A percentile compares a stretch with the other conserved stretches of the same genome.
Evolutionary conservation across 2,329 filamentous ascomycete species (phyloP).

Genomic region (Tolypocladium nubicola): DNA sequence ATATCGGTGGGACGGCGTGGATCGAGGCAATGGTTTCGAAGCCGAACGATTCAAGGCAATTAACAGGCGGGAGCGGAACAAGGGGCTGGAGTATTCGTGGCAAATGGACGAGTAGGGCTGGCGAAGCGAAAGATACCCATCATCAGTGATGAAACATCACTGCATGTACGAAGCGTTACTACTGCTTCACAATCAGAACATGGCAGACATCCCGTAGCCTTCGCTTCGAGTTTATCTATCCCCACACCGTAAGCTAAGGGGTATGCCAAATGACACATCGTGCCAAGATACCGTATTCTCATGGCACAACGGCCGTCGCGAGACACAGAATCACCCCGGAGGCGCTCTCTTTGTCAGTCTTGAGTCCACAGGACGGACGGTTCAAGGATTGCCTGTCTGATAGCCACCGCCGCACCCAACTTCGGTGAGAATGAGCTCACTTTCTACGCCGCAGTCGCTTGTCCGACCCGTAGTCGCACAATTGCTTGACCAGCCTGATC

Average conservation of each 20-base stretch:
- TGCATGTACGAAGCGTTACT: neutral
- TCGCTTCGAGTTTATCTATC: neutral
- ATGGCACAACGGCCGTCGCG: neutral
- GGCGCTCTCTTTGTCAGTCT: neutral
- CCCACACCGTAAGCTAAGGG: neutral
- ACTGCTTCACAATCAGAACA: neutral
- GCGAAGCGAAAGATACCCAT: constrained; percentile 11
- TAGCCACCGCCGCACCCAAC: neutral
- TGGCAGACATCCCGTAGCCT: neutral
- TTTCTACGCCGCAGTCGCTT: constrained; percentile 38
- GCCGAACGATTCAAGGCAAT: constrained; percentile 82
- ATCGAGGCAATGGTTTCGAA: constrained; percentile 89
- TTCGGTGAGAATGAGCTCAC: constrained; percentile 7
- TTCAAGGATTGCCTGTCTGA: neutral
- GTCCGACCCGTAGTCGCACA: constrained; percentile 41
- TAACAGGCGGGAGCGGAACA: constrained; percentile 65
- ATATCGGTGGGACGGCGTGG: constrained; percentile 94
- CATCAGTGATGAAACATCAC: neutral
- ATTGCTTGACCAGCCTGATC: constrained; percentile 47
- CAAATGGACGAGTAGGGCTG: constrained; percentile 74
- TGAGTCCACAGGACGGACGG: neutral
- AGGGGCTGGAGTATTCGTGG: constrained; percentile 83
- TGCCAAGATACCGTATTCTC: neutral
- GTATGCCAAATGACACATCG: neutral
- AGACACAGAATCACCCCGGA: neutral